phyloP scores from a whole-genome alignment of 1,284 basidiomycete species.

The Anthracocystis panici-leucophaei region DNA sequence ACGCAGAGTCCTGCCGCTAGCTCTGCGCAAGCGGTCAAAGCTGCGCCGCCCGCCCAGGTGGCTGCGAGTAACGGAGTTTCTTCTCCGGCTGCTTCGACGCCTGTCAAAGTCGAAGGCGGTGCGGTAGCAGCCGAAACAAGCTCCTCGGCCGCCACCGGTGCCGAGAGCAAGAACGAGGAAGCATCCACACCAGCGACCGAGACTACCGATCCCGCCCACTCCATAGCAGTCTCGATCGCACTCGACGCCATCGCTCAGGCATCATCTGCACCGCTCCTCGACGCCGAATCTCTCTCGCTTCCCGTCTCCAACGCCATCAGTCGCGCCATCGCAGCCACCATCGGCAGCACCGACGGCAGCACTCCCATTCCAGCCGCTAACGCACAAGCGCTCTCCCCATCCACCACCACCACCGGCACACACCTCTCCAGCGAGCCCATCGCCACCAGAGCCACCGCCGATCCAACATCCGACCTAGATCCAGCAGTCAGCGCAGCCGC shows the following conservation, averaged over 20 bases:
- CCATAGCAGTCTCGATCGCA: conserved; percentile 34
- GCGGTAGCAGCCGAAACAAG: not conserved
- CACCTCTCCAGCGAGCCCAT: conserved; percentile 5
- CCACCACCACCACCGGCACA: not conserved
- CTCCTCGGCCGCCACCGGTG: not conserved
- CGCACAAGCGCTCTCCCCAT: not conserved
- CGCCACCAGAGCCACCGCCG: not conserved
- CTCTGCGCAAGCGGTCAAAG: conserved; percentile 1
- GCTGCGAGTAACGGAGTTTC: not conserved
- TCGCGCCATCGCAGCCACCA: conserved; percentile 39
- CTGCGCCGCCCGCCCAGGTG: not conserved
- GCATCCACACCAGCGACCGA: not conserved
- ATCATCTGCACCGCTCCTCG: conserved; percentile 10
- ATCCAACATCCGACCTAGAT: conserved; percentile 10
- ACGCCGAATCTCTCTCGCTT: conserved; percentile 17
- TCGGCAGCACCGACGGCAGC: conserved; percentile 21
- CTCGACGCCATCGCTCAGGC: conserved; percentile 35
- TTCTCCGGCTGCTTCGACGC: not conserved
- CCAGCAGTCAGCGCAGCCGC: conserved; percentile 36
- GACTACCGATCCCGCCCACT: conserved; percentile 16
- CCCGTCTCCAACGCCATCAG: conserved; percentile 42
- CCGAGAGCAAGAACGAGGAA: not conserved
- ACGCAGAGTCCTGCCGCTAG: conserved; percentile 16
- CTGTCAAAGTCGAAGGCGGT: conserved; percentile 9
- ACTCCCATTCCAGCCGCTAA: not conserved